Base-by-base conservation (phyloP, 225 moss, liverwort and hornwort genomes). In the Marchantia paleacea region DNA sequence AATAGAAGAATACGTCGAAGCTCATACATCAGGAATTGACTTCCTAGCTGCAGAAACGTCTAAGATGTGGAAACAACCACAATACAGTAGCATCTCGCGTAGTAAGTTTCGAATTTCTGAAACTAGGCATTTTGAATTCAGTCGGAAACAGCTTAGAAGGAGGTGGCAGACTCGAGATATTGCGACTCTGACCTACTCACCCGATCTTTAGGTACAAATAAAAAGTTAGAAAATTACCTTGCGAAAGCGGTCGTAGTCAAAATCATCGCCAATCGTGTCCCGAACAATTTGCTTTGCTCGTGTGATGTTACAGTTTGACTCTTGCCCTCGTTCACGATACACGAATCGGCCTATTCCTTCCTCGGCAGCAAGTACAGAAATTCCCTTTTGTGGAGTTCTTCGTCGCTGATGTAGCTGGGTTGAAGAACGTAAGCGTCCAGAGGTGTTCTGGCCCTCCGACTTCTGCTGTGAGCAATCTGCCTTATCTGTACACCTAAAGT, bases 221-320 rank as follows among this genome's bases (percentile, higher is more conserved):
- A 60, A 76, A 54, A 22, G 39, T 58, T 58, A 20, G 58, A 39
- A 24, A 76, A 22, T 62, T 67, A 87, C 87, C 87, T 87, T 53
- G 28, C 75, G 77, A 52, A 87, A 82, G 24, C 58, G 69, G 39
- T 77, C 57, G 72, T 74, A 84, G 61, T 87, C 76, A 24, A 87
- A 82, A 15, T 24, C 70, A 20, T 72, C 82, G 57, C 77, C 77
- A 8, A 69, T 24, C 25, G 75, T 57, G 7, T 50, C 76, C 12
- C 63, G 69, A 51, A 73, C 69, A 29, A 66, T 31, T 26, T 82
- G 78, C 31, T 47, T 69, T 66, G 67, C 82, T 39, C 76, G 58
- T 55, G 57, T 50, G 19, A 52, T 29, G 55, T 47, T 75, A 48
- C 58, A 66, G 52, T 76, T 75, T 24, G 73, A 47, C 52, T 52